phyloP scores from a whole-genome alignment of 495 filamentous ascomycete genomes.

The Aspergillus mulundensis region DNA sequence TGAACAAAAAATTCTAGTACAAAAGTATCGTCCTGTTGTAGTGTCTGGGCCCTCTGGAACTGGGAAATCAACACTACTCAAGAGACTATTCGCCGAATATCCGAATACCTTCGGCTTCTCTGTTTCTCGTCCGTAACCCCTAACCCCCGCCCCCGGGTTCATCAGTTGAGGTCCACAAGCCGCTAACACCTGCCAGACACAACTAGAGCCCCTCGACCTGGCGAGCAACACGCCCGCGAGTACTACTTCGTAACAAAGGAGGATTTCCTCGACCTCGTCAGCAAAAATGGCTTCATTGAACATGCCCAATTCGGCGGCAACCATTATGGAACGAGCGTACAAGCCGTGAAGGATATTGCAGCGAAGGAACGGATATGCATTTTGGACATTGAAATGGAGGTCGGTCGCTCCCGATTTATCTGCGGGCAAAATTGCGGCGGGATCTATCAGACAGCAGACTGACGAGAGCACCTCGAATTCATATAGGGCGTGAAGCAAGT shows the following conservation, averaged over 20 bases:
- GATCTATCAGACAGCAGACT: not conserved
- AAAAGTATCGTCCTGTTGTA: constrained; percentile 64
- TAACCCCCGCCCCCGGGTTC: too few relatives aligned
- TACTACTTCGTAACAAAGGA: constrained; percentile 77
- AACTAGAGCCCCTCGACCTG: constrained; percentile 69
- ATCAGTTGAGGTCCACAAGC: too few relatives aligned
- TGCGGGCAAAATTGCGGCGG: constrained; percentile 70
- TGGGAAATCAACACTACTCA: constrained; percentile 85
- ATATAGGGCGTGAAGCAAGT: constrained; percentile 89
- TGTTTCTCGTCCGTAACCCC: constrained; percentile 53
- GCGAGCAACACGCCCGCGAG: constrained; percentile 70
- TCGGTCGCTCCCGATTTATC: constrained; percentile 11
- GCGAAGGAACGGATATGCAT: constrained; percentile 49
- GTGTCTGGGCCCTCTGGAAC: constrained; percentile 83
- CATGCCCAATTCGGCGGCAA: constrained; percentile 85
- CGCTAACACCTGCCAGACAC: constrained; percentile 50
- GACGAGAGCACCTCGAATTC: not conserved
- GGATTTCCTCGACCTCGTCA: constrained; percentile 64
- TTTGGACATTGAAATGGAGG: constrained; percentile 90
- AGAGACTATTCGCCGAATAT: constrained; percentile 62
- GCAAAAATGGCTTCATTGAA: constrained; percentile 76
- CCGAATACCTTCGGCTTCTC: constrained; percentile 77
- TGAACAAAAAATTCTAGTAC: constrained; percentile 17
- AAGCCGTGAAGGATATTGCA: constrained; percentile 69
- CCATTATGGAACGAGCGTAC: constrained; percentile 77